Percentiles rank a stretch among this genome's conserved stretches.
phyloP scores from a whole-genome alignment of 2,329 filamentous ascomycete genomes.

The Alternaria novae-zelandiae region DNA sequence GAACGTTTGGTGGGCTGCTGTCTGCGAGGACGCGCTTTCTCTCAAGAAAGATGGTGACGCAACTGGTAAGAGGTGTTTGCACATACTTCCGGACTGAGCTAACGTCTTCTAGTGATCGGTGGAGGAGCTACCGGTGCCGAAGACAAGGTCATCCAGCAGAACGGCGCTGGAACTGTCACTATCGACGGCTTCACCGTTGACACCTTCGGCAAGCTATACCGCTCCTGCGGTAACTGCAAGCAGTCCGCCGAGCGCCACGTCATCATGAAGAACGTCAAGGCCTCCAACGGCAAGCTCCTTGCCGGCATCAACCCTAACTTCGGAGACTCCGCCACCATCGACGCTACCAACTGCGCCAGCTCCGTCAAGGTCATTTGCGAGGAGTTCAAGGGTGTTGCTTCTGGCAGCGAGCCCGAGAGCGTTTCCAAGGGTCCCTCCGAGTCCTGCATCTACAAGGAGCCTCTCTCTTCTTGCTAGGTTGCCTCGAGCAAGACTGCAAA shows the following conservation, averaged over 20 bases:
- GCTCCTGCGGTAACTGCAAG: constrained; percentile 58
- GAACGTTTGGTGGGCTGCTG: constrained; percentile 47
- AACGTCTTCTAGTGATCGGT: constrained; percentile 40
- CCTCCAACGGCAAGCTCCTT: constrained; percentile 52
- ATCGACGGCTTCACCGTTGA: constrained; percentile 44
- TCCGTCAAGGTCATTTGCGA: constrained; percentile 40
- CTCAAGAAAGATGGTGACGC: constrained; percentile 35
- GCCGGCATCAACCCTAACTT: constrained; percentile 61
- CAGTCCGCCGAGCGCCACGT: constrained; percentile 54
- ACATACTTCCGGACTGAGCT: not conserved
- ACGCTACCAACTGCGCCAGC: constrained; percentile 40
- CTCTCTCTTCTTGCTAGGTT: constrained; percentile 30
- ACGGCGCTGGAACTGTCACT: constrained; percentile 50
- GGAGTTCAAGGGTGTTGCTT: constrained; percentile 42
- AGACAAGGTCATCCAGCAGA: constrained; percentile 55
- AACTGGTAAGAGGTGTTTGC: constrained; percentile 4
- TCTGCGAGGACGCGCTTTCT: constrained; percentile 51
- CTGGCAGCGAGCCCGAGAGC: constrained; percentile 36
- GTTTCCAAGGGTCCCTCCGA: constrained; percentile 40
- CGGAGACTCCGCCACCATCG: constrained; percentile 58
- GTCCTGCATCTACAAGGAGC: constrained; percentile 27
- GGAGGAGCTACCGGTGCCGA: constrained; percentile 48
- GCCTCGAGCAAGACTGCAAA: not conserved
- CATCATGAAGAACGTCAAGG: constrained; percentile 53
- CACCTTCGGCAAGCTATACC: constrained; percentile 53